Evolutionary conservation across 768 basidiomycete genomes (phyloP).

Genomic region (Lepiota brunneoincarnata): DNA sequence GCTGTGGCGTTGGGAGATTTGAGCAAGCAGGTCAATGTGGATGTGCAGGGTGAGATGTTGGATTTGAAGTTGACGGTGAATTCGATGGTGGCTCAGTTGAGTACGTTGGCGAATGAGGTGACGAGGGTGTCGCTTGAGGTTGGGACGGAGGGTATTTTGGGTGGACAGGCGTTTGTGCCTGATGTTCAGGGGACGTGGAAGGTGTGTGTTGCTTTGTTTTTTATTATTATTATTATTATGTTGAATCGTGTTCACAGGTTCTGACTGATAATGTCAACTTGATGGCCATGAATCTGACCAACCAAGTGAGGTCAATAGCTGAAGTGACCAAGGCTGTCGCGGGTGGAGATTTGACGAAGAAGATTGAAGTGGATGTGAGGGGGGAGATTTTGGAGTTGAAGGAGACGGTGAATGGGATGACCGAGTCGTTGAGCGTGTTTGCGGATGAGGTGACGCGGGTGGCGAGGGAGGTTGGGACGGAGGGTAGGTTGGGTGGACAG

Average conservation of each 20-base stretch:
- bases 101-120: slow-evolving; percentile 78
- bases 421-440: slow-evolving; percentile 79
- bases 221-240: background rate
- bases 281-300: slow-evolving; percentile 89
- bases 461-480: slow-evolving; percentile 95
- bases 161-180: slow-evolving; percentile 90
- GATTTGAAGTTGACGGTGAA: slow-evolving; percentile 85
- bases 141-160: slow-evolving; percentile 89
- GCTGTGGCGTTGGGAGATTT: slow-evolving; percentile 87
- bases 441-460: slow-evolving; percentile 82
- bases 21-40: slow-evolving; percentile 81
- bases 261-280: slow-evolving; percentile 82
- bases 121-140: slow-evolving; percentile 91
- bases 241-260: slow-evolving; percentile 27
- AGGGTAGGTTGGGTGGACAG: slow-evolving; percentile 92
- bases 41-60: slow-evolving; percentile 93
- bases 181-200: slow-evolving; percentile 96
- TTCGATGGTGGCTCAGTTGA: slow-evolving; percentile 82
- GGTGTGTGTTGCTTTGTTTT: slow-evolving; percentile 32
- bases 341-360: slow-evolving; percentile 88
- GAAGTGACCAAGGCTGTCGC: slow-evolving; percentile 96
- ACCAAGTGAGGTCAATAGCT: slow-evolving; percentile 84
- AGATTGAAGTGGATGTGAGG: slow-evolving; percentile 87
- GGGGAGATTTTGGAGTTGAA: slow-evolving; percentile 91
- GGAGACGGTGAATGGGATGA: slow-evolving; percentile 96